Percentiles rank a stretch among this genome's conserved stretches.
phyloP scores from a whole-genome alignment of 139 green algal genomes.

The Chlamydomonas asymmetrica region DNA sequence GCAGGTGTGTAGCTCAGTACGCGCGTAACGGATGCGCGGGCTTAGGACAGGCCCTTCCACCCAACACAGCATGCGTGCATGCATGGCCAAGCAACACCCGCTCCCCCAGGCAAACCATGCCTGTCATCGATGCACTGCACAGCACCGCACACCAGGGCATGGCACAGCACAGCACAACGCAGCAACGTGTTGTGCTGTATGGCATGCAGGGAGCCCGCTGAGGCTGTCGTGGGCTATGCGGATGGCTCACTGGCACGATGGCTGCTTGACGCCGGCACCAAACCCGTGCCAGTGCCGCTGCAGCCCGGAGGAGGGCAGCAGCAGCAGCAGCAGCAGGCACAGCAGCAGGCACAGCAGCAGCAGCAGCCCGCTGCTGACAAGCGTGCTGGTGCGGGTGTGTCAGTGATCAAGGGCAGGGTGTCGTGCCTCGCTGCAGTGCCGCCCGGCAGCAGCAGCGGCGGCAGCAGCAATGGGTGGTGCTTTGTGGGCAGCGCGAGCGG shows the following conservation, averaged over 20 bases:
- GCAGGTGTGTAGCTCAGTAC: no score
- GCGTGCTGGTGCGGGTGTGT: no score
- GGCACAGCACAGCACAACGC: no score
- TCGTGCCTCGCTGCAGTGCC: background rate
- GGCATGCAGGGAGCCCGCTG: background rate
- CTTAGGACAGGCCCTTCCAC: no score
- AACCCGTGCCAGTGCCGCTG: background rate
- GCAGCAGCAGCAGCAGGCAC: background rate
- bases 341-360: background rate
- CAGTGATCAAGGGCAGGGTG: background rate
- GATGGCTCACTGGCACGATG: constrained; percentile 27
- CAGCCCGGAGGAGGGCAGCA: no score
- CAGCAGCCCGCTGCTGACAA: background rate
- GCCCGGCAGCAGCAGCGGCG: background rate
- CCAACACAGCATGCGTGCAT: no score
- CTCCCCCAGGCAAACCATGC: background rate
- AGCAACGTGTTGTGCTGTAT: background rate
- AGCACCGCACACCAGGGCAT: no score
- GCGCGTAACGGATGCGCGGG: no score
- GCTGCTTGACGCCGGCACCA: background rate
- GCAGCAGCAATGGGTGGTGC: background rate
- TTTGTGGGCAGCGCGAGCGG: constrained; percentile 12
- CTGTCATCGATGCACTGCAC: background rate
- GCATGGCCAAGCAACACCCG: background rate
- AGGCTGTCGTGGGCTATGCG: constrained; percentile 10